Base-by-base conservation (phyloP, 805 yeast species). In the Kuraishia molischiana region DNA sequence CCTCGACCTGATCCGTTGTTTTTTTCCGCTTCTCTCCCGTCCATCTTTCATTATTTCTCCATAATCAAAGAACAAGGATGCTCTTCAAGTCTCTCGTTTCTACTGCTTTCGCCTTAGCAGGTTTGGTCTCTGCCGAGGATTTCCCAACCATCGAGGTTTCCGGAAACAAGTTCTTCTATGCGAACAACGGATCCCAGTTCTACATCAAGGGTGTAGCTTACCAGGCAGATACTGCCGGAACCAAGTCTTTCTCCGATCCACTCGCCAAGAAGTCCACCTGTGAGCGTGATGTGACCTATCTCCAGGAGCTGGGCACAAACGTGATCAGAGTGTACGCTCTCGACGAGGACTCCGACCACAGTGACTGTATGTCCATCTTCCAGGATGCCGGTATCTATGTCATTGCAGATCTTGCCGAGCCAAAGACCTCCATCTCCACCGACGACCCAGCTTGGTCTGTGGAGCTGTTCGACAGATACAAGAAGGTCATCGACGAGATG, bases 151-250 rank as follows among this genome's bases (percentile, higher is more conserved):
- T 83, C 47, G 85, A 80, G 51, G 70, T 82, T 45, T 74, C 72
- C 41, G 90, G 90, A 44, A 81, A 79, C 72, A 81, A 82, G 59
- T 82, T 83, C 53, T 83, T 72, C 68, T 83, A 63, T 62, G 65
- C 83, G 41, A 79, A 78, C 61, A 82, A 82, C 52, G 90, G 89
- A 37, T 74, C 86, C 39, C 89, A 81, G 56, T 83, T 83, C 54
- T 79, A 70, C 59, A 74, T 83, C 51, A 77, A 67, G 53, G 94
- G 92, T 66, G 65, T 83, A 44, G 92, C 92, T 36, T 83, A 83
- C 62, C 94, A 82, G 64, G 77, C 75, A 46, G 79, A 80, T 56
- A 69, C 78, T 28, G 66, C 71, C 33, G 70, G 70, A 47, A 67
- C 76, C 13, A 53, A 56, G 24, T 44, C 71, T 22, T 79, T 77